Evolutionary conservation across 2,329 filamentous ascomycete species (phyloP).

Genomic region (Exophiala dermatitidis): DNA sequence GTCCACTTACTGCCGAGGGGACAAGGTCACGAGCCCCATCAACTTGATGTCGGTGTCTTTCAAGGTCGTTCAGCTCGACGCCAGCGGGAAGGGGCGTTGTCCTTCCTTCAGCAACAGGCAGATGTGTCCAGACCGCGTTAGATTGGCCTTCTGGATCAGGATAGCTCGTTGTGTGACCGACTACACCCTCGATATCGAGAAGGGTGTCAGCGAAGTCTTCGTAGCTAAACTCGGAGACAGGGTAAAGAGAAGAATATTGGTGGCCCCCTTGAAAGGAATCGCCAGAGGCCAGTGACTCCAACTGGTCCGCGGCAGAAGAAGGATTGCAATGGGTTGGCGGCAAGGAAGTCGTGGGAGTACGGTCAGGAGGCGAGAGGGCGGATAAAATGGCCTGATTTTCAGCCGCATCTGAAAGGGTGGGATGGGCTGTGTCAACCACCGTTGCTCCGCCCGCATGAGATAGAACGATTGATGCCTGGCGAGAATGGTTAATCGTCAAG

Average conservation of each 20-base stretch:
- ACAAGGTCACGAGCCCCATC: slow-evolving; percentile 1
- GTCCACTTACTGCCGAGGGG: slow-evolving; percentile 14
- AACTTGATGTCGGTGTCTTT: slow-evolving; percentile 1
- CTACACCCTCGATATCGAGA: slow-evolving; percentile 4
- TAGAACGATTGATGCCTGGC: slow-evolving; percentile 12
- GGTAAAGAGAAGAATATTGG: slow-evolving; percentile 7
- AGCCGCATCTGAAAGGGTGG: slow-evolving; percentile 11
- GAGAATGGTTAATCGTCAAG: slow-evolving; percentile 5
- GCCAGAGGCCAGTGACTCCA: slow-evolving; percentile 2
- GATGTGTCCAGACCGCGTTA: slow-evolving; percentile 13
- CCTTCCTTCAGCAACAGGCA: slow-evolving; percentile 9
- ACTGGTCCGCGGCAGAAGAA: slow-evolving; percentile 6
- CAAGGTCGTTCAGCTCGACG: neutral
- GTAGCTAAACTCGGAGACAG: slow-evolving; percentile 3
- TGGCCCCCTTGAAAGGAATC: slow-evolving; percentile 6
- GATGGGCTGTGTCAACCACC: slow-evolving; percentile 11
- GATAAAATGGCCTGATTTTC: slow-evolving; percentile 14
- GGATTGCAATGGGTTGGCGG: slow-evolving; percentile 2
- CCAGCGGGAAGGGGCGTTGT: neutral
- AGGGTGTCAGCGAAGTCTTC: slow-evolving; percentile 1
- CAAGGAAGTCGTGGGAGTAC: slow-evolving; percentile 6
- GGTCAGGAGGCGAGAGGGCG: slow-evolving; percentile 11
- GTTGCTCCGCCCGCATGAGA: slow-evolving; percentile 17
- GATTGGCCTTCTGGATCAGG: neutral
- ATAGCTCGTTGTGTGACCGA: slow-evolving; percentile 6